These are phyloP conservation scores for Porphyra umbilicalis DNA, from an alignment of 31 red algal genomes.

Conservation along the genomic window DNA sequence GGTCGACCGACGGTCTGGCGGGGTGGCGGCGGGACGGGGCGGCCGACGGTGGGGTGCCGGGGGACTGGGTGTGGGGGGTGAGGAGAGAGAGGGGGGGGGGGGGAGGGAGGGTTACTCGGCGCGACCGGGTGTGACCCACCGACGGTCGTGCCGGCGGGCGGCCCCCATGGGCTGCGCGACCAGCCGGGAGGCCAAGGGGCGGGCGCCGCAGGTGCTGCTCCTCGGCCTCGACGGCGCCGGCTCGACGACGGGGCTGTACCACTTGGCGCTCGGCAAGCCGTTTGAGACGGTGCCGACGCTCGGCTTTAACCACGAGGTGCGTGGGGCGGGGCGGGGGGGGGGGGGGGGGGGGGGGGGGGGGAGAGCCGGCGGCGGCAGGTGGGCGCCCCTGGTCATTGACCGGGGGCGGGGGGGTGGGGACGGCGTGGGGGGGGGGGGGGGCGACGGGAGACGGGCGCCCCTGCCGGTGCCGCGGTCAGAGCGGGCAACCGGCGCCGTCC, in stretches of 20 bases:
- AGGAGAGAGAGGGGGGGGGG: not conserved
- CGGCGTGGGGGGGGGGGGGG: not conserved
- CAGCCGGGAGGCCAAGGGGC: not conserved
- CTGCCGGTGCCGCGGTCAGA: too few relatives aligned
- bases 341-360: too few relatives aligned
- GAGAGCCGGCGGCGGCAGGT: not conserved
- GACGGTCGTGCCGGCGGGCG: not conserved
- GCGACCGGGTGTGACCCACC: too few relatives aligned
- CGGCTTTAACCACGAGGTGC: not conserved
- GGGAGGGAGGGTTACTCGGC: not conserved
- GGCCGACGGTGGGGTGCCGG: too few relatives aligned
- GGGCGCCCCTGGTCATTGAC: too few relatives aligned
- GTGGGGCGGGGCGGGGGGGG: not conserved
- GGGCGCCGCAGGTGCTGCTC: not conserved
- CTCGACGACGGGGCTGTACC: constrained; percentile 1
- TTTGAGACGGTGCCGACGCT: constrained; percentile 10
- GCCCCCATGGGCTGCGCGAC: not conserved
- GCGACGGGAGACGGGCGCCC: not conserved
- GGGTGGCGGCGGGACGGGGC: too few relatives aligned
- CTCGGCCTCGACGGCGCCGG: constrained; percentile 9
- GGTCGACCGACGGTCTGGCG: too few relatives aligned
- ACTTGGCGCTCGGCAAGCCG: constrained; percentile 6
- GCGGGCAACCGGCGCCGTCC: too few relatives aligned
- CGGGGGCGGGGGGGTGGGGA: not conserved
- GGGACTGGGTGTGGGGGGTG: too few relatives aligned